Evolutionary conservation across 1,284 basidiomycete genomes (phyloP).

Genomic region (Sporisorium graminicola): DNA sequence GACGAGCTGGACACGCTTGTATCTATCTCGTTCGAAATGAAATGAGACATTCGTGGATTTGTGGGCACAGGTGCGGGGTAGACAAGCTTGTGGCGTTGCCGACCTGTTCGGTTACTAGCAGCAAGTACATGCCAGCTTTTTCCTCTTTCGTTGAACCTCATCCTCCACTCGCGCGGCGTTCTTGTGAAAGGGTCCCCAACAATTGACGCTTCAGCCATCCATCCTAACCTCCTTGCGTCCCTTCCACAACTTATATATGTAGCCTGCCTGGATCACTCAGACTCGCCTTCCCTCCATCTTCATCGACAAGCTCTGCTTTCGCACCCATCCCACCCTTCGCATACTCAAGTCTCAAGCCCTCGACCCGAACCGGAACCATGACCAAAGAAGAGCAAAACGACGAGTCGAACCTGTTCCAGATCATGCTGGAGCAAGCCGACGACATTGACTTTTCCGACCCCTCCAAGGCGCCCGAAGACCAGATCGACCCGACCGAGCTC

Average conservation of each 20-base stretch:
- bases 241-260: slow-evolving; percentile 2
- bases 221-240: background rate
- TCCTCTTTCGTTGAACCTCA: background rate
- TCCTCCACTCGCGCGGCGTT: background rate
- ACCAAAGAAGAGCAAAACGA: slow-evolving; percentile 25
- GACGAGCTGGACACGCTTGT: background rate
- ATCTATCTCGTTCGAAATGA: slow-evolving; percentile 6
- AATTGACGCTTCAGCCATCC: slow-evolving; percentile 1
- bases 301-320: background rate
- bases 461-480: slow-evolving; percentile 12
- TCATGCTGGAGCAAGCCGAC: slow-evolving; percentile 56
- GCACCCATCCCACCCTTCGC: background rate
- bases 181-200: slow-evolving; percentile 5
- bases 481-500: slow-evolving; percentile 42
- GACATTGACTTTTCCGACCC: slow-evolving; percentile 56
- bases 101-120: background rate
- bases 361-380: slow-evolving; percentile 2
- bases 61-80: background rate
- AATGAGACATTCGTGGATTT: background rate
- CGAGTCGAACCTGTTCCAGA: slow-evolving; percentile 54
- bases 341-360: background rate
- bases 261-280: background rate
- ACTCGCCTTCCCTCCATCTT: background rate
- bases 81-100: background rate
- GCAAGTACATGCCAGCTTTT: background rate